Percentiles rank a stretch among this genome's conserved stretches.
phyloP scores from a whole-genome alignment of 345 rosid genomes.

The Garcia nutans region DNA sequence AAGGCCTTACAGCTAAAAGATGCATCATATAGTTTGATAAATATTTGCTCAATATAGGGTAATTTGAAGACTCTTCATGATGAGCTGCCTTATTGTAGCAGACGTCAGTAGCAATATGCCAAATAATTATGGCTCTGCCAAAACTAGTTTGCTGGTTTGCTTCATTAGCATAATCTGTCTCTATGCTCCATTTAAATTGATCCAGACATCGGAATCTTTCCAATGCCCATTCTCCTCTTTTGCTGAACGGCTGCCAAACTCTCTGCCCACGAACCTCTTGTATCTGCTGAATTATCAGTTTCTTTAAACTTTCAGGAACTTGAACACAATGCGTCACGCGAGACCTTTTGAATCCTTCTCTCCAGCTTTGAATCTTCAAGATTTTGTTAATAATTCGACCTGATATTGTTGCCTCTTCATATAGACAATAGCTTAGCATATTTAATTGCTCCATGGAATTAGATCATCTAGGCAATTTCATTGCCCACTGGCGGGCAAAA shows the following conservation, averaged over 20 bases:
- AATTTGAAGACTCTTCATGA: not conserved
- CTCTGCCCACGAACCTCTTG: conserved; percentile 5
- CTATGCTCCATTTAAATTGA: conserved; percentile 19
- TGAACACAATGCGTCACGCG: not conserved
- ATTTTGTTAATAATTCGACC: not conserved
- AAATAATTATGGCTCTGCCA: conserved; percentile 23
- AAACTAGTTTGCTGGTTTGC: conserved; percentile 20
- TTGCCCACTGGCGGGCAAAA: conserved; percentile 4
- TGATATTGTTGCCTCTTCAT: not conserved
- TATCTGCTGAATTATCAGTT: conserved; percentile 1
- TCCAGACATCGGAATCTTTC: not conserved
- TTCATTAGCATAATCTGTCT: conserved; percentile 7
- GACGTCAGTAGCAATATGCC: conserved; percentile 31
- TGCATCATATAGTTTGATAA: conserved; percentile 27
- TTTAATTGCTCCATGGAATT: conserved; percentile 7
- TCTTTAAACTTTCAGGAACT: not conserved
- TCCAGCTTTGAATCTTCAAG: not conserved
- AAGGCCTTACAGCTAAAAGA: conserved; percentile 7
- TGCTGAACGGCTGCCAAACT: conserved; percentile 15
- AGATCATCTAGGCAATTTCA: conserved; percentile 5
- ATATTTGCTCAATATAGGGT: not conserved
- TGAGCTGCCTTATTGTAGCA: not conserved
- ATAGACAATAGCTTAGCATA: conserved; percentile 3
- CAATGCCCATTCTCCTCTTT: conserved; percentile 24
- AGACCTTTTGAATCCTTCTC: not conserved